phyloP scores from a whole-genome alignment of 2,329 filamentous ascomycete species.

The Epichloe brachyelytri region DNA sequence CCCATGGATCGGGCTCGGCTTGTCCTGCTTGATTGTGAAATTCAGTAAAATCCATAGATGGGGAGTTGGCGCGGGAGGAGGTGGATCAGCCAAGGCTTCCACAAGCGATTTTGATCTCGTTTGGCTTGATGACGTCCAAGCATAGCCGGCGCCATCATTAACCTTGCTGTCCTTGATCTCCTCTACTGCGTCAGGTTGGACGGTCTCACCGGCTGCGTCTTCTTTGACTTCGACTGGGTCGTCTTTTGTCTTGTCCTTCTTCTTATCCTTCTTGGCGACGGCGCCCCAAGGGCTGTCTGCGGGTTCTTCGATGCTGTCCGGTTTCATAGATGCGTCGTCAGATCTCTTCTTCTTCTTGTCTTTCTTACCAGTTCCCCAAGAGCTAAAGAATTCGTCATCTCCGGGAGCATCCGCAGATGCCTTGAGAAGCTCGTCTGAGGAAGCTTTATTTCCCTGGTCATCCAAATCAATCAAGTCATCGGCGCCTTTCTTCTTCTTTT shows the following conservation, averaged over 20 bases:
- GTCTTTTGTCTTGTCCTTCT: constrained; percentile 39
- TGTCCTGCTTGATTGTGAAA: constrained; percentile 21
- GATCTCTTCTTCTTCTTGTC: constrained; percentile 25
- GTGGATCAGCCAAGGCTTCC: constrained; percentile 27
- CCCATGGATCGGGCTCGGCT: constrained; percentile 23
- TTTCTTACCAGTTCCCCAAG: constrained; percentile 44
- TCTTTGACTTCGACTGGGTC: constrained; percentile 33
- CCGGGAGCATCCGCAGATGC: constrained; percentile 20
- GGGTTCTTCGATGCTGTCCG: constrained; percentile 30
- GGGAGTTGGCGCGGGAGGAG: constrained; percentile 37
- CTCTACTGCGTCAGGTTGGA: constrained; percentile 32
- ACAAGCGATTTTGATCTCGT: constrained; percentile 30
- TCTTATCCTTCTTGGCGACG: constrained; percentile 22
- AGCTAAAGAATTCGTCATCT: constrained; percentile 41
- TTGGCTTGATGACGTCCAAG: constrained; percentile 28
- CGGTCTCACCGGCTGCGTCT: constrained; percentile 31
- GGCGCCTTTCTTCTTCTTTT: constrained; percentile 28
- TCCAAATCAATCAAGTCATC: constrained; percentile 25
- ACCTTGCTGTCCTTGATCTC: constrained; percentile 30
- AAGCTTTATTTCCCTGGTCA: constrained; percentile 14
- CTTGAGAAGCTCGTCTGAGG: constrained; percentile 14
- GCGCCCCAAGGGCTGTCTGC: constrained; percentile 27
- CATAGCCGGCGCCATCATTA: constrained; percentile 29
- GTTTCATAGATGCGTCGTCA: constrained; percentile 22
- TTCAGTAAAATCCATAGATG: constrained; percentile 32